Evolutionary conservation across 176 grass and related monocot genomes (phyloP).

Genomic region (Themeda triandra): DNA sequence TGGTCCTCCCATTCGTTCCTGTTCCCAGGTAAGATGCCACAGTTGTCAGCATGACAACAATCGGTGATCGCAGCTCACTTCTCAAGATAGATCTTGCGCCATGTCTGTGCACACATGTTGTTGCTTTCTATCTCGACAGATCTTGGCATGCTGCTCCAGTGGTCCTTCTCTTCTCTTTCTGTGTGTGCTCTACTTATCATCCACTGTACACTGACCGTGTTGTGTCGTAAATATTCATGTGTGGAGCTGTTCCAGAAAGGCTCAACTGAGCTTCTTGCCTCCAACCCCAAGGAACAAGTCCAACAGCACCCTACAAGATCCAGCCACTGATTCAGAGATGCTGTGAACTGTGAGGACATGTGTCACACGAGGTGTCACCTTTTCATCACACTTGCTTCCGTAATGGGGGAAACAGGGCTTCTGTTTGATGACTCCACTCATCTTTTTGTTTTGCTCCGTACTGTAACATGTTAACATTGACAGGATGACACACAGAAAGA

Average conservation of each 20-base stretch:
- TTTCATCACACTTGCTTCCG: slow-evolving; percentile 27
- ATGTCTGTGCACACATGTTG: slow-evolving; percentile 2
- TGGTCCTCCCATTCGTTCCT: slow-evolving; percentile 9
- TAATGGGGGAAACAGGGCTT: slow-evolving; percentile 20
- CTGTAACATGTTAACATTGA: slow-evolving; percentile 3
- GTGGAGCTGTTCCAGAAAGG: slow-evolving; percentile 14
- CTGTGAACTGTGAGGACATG: slow-evolving; percentile 17
- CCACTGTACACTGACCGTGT: background rate
- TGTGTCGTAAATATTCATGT: background rate
- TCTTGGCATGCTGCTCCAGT: slow-evolving; percentile 7
- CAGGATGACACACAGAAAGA: background rate
- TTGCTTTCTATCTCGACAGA: slow-evolving; percentile 34
- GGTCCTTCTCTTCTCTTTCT: slow-evolving; percentile 18
- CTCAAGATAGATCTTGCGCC: slow-evolving; percentile 7
- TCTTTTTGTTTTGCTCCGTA: slow-evolving; percentile 1
- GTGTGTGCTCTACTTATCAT: background rate
- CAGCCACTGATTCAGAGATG: slow-evolving; percentile 11
- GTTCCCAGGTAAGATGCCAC: slow-evolving; percentile 37
- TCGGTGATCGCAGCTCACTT: background rate
- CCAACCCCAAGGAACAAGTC: slow-evolving; percentile 6
- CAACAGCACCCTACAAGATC: slow-evolving; percentile 28
- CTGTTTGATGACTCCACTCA: slow-evolving; percentile 4
- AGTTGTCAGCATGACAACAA: slow-evolving; percentile 13
- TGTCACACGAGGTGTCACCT: slow-evolving; percentile 4
- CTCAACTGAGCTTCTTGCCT: slow-evolving; percentile 15